Evolutionary conservation across 163 green algal species (phyloP).

Genomic region (Botryococcus braunii): DNA sequence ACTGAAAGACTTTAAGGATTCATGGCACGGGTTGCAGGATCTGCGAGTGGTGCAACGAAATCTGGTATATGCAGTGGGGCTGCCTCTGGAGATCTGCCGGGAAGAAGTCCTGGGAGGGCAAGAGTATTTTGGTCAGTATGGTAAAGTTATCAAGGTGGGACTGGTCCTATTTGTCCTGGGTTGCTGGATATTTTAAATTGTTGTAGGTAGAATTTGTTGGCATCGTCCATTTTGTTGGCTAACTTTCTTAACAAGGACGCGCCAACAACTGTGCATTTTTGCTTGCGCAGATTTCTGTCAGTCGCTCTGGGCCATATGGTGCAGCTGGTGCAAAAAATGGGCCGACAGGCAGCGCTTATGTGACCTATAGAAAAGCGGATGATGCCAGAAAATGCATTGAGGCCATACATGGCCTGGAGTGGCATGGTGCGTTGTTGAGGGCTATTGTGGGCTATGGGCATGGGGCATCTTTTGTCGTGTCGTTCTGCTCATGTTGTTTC

Average conservation of each 20-base stretch:
- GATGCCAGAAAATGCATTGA: conserved; percentile 81
- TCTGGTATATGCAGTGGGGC: conserved; percentile 84
- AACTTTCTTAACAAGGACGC: too few relatives aligned
- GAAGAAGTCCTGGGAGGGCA: conserved; percentile 62
- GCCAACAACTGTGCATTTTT: too few relatives aligned
- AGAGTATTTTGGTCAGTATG: conserved; percentile 82
- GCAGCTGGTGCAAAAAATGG: conserved; percentile 30
- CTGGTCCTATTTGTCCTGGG: too few relatives aligned
- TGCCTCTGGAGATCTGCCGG: conserved; percentile 68
- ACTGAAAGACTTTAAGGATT: background rate
- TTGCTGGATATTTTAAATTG: too few relatives aligned
- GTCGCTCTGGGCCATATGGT: conserved; percentile 50
- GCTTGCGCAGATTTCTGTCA: conserved; percentile 68
- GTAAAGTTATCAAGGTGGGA: conserved; percentile 65
- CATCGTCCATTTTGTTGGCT: too few relatives aligned
- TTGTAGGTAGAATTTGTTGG: too few relatives aligned
- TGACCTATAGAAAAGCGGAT: conserved; percentile 68
- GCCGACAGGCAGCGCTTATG: conserved; percentile 72
- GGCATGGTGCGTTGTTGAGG: conserved; percentile 59
- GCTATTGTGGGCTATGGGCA: background rate
- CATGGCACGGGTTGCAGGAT: conserved; percentile 61
- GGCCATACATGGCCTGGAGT: conserved; percentile 59
- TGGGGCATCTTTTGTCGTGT: background rate
- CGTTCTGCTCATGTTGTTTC: background rate
- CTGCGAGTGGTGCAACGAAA: conserved; percentile 87